Percentiles rank a stretch among this genome's conserved stretches.
Evolutionary conservation across 202 grass and related monocot species (phyloP).

Genomic region (Panicum hallii): DNA sequence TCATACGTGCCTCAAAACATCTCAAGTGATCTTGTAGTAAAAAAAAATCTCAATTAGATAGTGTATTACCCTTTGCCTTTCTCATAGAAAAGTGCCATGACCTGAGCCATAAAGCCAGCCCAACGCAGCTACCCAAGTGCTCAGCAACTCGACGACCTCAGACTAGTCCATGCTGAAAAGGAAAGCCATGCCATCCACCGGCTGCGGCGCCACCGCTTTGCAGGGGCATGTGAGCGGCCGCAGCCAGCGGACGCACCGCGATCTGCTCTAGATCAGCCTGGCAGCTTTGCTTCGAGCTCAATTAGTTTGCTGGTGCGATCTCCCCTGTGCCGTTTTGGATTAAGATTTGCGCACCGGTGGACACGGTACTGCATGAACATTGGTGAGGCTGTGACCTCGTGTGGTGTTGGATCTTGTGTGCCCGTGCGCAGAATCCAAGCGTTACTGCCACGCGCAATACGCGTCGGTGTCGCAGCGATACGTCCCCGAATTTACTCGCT

Average conservation of each 20-base stretch:
- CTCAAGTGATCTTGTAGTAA: neutral
- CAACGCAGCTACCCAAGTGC: neutral
- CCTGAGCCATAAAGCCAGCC: neutral
- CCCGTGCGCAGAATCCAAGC: conserved; percentile 6
- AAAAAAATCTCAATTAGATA: neutral
- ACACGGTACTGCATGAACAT: neutral
- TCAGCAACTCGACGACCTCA: neutral
- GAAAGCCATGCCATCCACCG: neutral
- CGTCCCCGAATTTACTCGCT: conserved; percentile 15
- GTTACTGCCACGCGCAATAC: neutral
- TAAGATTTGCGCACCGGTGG: neutral
- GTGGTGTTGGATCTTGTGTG: conserved; percentile 39
- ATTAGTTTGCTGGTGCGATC: neutral
- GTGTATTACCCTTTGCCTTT: neutral
- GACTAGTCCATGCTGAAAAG: neutral
- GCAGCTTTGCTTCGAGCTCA: neutral
- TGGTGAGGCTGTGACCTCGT: neutral
- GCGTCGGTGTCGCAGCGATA: conserved; percentile 3
- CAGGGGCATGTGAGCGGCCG: conserved; percentile 46
- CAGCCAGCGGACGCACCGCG: neutral
- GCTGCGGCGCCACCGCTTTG: neutral
- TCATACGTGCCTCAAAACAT: conserved; percentile 12
- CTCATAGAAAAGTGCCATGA: neutral
- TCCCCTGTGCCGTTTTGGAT: neutral
- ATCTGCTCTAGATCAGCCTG: conserved; percentile 25